Base-by-base conservation (phyloP, 1,284 basidiomycete species). In the Leucocoprinus gongylophorus region DNA sequence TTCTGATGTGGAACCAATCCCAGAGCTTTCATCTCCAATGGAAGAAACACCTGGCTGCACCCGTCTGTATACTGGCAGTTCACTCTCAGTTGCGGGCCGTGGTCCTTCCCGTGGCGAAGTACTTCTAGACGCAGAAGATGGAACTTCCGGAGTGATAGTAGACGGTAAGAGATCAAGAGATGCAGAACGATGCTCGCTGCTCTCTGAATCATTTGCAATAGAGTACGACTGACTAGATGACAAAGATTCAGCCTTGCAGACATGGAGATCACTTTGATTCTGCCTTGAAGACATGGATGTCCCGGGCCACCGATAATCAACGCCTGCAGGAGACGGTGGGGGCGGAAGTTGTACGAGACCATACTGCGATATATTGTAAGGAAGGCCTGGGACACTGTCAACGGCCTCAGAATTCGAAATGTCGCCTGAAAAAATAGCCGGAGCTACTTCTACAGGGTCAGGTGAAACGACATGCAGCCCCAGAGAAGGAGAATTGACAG, bases 281-380 rank as follows among this genome's bases (percentile, higher is more conserved):
- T 38, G 37, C 21, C 7, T 39, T 9, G 42, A 40, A 18, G 38
- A 38, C n/a, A 35, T 10, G 20, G 32, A n/a, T 13, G 39, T 48
- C n/a, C 45, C 40, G 12, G 46, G 28, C 30, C 39, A n/a, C 13
- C 63, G 2, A 37, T 37, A 18, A 53, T 61, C 50, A 42, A 55
- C 55, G 48, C 45, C 33, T 5, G 51, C 48, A 5, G 63, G 57
- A n/a, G 41, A 62, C 9, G 63, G 57, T 1, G 68, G 46, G 15
- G 78, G 74, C 2, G 71, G 68, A 3, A 81, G 69, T 62, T 78
- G 78, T 3, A 81, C 78, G 47, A 80, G 65, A 8, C 74, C 76
- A 29, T 68, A 67, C 53, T 76, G 71, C 15, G 76, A 75, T 37
- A 72, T 69, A 59, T 73, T 71, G 58, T 71, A 67, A 0, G 66